A percentile compares a stretch with the other conserved stretches of the same genome.
Evolutionary conservation across 495 filamentous ascomycete genomes (phyloP).

Genomic region (Aspergillus cavernicola): DNA sequence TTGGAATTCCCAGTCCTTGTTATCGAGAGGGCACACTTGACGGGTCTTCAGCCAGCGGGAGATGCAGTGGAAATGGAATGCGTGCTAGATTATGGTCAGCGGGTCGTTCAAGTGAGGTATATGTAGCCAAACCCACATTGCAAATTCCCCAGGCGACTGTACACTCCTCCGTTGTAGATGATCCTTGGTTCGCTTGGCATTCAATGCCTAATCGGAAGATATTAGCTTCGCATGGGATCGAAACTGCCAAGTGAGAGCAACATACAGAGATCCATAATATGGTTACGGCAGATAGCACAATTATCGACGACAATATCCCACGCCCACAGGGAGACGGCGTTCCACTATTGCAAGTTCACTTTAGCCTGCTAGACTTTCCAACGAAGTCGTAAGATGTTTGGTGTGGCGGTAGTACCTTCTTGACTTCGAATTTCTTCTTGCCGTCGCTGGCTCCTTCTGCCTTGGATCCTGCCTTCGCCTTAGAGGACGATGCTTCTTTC

Average conservation of each 20-base stretch:
- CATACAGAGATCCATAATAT: slow-evolving; percentile 98
- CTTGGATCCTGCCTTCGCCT: slow-evolving; percentile 61
- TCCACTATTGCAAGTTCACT: slow-evolving; percentile 66
- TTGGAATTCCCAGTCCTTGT: slow-evolving; percentile 99
- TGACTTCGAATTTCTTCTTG: slow-evolving; percentile 96
- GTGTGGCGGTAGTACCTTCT: slow-evolving; percentile 70
- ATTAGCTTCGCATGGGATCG: neutral
- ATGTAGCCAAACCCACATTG: slow-evolving; percentile 63
- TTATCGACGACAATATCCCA: slow-evolving; percentile 99
- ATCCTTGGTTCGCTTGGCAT: slow-evolving; percentile 99
- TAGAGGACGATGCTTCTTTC: slow-evolving; percentile 69
- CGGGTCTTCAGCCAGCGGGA: slow-evolving; percentile 99
- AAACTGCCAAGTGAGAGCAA: slow-evolving; percentile 22
- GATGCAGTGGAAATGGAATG: slow-evolving; percentile 99
- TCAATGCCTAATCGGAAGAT: slow-evolving; percentile 71
- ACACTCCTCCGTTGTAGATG: slow-evolving; percentile 94
- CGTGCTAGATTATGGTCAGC: slow-evolving; percentile 59
- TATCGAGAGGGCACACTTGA: slow-evolving; percentile 96
- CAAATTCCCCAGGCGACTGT: slow-evolving; percentile 99
- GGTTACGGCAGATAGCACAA: slow-evolving; percentile 98
- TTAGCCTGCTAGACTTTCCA: neutral
- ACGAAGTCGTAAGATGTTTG: neutral
- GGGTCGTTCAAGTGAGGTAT: neutral
- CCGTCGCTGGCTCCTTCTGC: slow-evolving; percentile 56
- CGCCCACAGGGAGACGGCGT: slow-evolving; percentile 97